phyloP scores from a whole-genome alignment of 2,329 filamentous ascomycete genomes.

The Sclerotinia subarctica region DNA sequence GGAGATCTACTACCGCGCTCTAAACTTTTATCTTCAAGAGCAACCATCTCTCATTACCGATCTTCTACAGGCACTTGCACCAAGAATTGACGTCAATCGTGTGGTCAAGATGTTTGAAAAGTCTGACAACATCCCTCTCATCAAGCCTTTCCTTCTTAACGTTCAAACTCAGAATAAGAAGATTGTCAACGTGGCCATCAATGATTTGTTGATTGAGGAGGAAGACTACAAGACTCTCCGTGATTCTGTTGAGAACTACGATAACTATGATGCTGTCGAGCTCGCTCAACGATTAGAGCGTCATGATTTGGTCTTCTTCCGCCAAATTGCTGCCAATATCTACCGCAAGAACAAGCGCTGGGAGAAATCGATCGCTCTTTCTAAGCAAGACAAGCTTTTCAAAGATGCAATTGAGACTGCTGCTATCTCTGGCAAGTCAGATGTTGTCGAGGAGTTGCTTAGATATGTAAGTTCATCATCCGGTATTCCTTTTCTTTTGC shows the following conservation, averaged over 20 bases:
- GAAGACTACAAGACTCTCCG: slow-evolving; percentile 98
- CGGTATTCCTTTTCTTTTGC: slow-evolving; percentile 31
- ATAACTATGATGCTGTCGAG: slow-evolving; percentile 96
- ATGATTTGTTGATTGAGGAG: slow-evolving; percentile 95
- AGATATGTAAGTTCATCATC: slow-evolving; percentile 76
- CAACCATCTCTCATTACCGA: slow-evolving; percentile 96
- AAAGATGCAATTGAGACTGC: slow-evolving; percentile 99
- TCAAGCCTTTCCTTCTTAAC: slow-evolving; percentile 97
- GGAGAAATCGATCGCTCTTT: slow-evolving; percentile 97
- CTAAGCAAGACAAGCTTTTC: slow-evolving; percentile 99
- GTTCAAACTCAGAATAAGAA: slow-evolving; percentile 98
- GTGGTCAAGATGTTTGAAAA: slow-evolving; percentile 99
- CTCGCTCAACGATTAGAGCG: slow-evolving; percentile 91
- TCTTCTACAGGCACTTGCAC: slow-evolving; percentile 83
- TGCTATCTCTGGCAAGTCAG: slow-evolving; percentile 82
- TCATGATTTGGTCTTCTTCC: slow-evolving; percentile 98
- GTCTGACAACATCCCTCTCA: slow-evolving; percentile 94
- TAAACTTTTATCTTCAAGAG: slow-evolving; percentile 97
- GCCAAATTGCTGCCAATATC: slow-evolving; percentile 95
- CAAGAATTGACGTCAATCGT: slow-evolving; percentile 94
- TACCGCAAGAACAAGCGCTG: slow-evolving; percentile 99
- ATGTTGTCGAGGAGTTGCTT: slow-evolving; percentile 92
- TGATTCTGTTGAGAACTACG: slow-evolving; percentile 97
- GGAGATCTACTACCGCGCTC: slow-evolving; percentile 96
- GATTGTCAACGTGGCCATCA: slow-evolving; percentile 95